phyloP scores from a whole-genome alignment of 116 monocot genomes.

The Phalaenopsis hybrid region DNA sequence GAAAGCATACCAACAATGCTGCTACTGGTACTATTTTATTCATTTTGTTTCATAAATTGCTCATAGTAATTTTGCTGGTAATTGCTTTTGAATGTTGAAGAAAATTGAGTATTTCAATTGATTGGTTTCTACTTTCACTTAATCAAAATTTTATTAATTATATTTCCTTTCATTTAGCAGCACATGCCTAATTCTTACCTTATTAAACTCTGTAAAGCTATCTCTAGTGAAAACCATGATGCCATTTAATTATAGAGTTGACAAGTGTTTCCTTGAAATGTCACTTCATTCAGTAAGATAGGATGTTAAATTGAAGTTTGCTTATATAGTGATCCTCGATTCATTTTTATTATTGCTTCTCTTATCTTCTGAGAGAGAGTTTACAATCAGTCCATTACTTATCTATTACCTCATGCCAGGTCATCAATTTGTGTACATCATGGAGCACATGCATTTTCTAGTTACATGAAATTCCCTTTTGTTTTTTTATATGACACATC shows the following conservation, averaged over 20 bases:
- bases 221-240: not conserved
- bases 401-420: not conserved
- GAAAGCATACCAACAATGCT: slow-evolving; percentile 95
- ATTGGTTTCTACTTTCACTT: not conserved
- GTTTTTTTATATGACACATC: not conserved
- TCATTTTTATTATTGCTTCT: slow-evolving; percentile 1
- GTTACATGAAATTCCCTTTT: not conserved
- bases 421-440: not conserved
- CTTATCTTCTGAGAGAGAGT: not conserved
- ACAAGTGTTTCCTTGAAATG: not conserved
- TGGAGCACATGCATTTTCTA: not conserved
- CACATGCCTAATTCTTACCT: not conserved
- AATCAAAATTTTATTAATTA: not conserved
- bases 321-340: not conserved
- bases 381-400: not conserved
- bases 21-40: slow-evolving; percentile 59
- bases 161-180: not conserved
- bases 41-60: not conserved
- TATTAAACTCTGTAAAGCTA: not conserved
- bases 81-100: not conserved
- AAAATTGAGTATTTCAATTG: not conserved
- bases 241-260: not conserved
- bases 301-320: not conserved
- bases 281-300: not conserved
- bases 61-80: not conserved